phyloP scores from a whole-genome alignment of 2,329 filamentous ascomycete genomes.

The Trichothecium roseum region DNA sequence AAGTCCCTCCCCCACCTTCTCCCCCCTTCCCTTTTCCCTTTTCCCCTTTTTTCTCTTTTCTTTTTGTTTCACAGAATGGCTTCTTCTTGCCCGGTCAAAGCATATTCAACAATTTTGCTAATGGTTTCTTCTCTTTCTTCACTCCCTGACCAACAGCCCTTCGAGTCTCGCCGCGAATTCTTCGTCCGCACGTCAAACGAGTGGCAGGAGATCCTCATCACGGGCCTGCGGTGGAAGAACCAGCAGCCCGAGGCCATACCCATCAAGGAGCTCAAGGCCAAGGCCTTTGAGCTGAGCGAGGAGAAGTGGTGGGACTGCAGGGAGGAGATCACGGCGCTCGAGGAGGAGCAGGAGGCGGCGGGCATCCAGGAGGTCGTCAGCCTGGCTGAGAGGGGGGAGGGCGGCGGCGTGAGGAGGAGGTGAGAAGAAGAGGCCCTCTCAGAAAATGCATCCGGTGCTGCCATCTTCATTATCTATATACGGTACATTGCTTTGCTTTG shows the following conservation, averaged over 20 bases:
- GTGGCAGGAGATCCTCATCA: constrained; percentile 84
- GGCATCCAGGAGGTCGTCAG: constrained; percentile 93
- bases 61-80: constrained; percentile 1
- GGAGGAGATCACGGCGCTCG: constrained; percentile 82
- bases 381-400: constrained; percentile 61
- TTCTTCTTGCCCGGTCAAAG: constrained; percentile 1
- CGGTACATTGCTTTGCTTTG: too few relatives aligned
- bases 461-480: too few relatives aligned
- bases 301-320: constrained; percentile 98
- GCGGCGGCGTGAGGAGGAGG: constrained; percentile 26
- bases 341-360: constrained; percentile 92
- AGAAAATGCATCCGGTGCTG: constrained; percentile 1
- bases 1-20: constrained; percentile 13
- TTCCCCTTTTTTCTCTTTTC: background rate
- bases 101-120: background rate
- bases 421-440: too few relatives aligned
- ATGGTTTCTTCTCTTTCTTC: background rate
- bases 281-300: constrained; percentile 83
- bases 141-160: constrained; percentile 59
- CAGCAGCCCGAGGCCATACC: constrained; percentile 56
- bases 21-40: background rate
- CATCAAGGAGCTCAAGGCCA: constrained; percentile 86
- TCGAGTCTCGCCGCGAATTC: constrained; percentile 86
- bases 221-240: constrained; percentile 58
- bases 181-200: constrained; percentile 77